Evolutionary conservation across 140 eudicot species (phyloP).

Genomic region (Senecio squalidus): DNA sequence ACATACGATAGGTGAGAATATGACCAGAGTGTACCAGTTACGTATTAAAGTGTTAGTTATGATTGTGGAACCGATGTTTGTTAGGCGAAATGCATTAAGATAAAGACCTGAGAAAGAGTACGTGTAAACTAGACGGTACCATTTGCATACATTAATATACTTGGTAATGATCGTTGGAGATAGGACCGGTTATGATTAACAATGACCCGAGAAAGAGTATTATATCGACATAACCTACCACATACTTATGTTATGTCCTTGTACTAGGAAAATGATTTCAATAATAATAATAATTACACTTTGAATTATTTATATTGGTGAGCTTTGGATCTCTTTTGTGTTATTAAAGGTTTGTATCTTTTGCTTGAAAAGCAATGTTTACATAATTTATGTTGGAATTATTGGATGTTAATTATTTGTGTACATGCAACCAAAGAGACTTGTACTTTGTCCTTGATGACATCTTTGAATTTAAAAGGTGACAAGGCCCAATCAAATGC

Average conservation of each 20-base stretch:
- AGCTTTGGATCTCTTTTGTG: constrained; percentile 18
- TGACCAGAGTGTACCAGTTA: background rate
- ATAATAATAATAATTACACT: background rate
- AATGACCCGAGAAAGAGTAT: background rate
- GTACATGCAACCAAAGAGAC: constrained; percentile 17
- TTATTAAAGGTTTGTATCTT: constrained; percentile 1
- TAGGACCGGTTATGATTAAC: background rate
- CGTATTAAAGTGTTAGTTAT: too few relatives aligned
- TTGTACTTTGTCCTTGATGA: constrained; percentile 31
- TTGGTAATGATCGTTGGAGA: too few relatives aligned
- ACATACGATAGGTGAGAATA: background rate
- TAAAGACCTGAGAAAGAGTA: too few relatives aligned
- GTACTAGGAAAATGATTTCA: background rate
- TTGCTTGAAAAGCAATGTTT: constrained; percentile 36
- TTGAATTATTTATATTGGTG: constrained; percentile 4
- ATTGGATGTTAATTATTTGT: constrained; percentile 21
- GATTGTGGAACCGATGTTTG: too few relatives aligned
- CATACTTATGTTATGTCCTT: background rate
- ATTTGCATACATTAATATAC: too few relatives aligned
- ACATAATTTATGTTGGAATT: constrained; percentile 28
- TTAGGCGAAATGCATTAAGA: too few relatives aligned
- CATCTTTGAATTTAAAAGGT: constrained; percentile 12
- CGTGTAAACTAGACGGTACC: too few relatives aligned
- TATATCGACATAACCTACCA: background rate
- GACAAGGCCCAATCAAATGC: constrained; percentile 13